Evolutionary conservation across 345 rosid species (phyloP).

Genomic region (Carallia brachiata): DNA sequence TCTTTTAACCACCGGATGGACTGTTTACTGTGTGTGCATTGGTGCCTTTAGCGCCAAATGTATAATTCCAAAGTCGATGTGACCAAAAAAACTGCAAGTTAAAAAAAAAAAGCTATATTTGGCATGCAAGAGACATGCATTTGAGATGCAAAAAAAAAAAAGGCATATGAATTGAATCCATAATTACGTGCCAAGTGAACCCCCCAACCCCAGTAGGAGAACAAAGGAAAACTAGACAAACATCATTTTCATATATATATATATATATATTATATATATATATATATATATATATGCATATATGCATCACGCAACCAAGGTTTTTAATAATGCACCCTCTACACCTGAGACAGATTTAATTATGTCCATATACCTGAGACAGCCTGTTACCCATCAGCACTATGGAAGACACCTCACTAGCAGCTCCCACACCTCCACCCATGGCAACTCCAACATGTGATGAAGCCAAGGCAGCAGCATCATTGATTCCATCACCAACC

Average conservation of each 20-base stretch:
- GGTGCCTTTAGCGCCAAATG: too few relatives aligned
- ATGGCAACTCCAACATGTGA: constrained; percentile 88
- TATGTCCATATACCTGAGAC: constrained; percentile 60
- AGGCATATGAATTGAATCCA: too few relatives aligned
- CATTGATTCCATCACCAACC: constrained; percentile 99
- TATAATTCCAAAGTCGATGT: background rate
- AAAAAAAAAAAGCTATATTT: too few relatives aligned
- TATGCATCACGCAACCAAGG: background rate
- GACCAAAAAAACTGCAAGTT: background rate
- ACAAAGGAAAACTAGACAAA: background rate
- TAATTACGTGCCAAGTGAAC: too few relatives aligned
- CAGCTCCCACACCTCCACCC: constrained; percentile 97
- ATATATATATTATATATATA: too few relatives aligned
- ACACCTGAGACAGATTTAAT: constrained; percentile 67
- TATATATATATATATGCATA: too few relatives aligned
- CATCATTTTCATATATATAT: too few relatives aligned
- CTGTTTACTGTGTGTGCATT: background rate
- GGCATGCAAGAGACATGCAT: too few relatives aligned
- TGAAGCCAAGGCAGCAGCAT: constrained; percentile 95
- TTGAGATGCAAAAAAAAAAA: too few relatives aligned
- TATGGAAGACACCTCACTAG: constrained; percentile 90
- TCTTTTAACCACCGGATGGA: background rate
- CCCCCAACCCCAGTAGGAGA: background rate
- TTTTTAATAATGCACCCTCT: background rate
- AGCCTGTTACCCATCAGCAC: constrained; percentile 85